Percentiles rank a stretch among this genome's conserved stretches.
phyloP scores from a whole-genome alignment of 331 rosid species.

The Pyracantha coccinea region DNA sequence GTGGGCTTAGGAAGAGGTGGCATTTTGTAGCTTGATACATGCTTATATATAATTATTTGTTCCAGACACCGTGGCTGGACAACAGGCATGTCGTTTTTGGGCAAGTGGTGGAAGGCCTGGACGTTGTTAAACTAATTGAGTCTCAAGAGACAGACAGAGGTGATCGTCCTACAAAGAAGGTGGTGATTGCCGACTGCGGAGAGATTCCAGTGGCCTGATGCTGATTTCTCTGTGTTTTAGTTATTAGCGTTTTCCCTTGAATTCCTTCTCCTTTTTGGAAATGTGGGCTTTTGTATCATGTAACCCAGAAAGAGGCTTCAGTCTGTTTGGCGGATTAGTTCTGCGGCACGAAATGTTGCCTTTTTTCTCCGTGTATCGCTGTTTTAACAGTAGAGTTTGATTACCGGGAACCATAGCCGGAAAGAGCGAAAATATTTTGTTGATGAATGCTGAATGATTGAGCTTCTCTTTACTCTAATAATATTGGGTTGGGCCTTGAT shows the following conservation, averaged over 20 bases:
- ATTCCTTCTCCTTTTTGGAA: neutral
- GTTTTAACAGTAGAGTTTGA: neutral
- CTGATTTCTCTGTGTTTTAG: neutral
- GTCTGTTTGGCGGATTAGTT: neutral
- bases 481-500: neutral
- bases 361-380: neutral
- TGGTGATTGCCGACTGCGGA: conserved; percentile 63
- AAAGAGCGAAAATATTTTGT: neutral
- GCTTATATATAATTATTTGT: conserved; percentile 6
- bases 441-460: neutral
- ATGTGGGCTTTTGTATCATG: conserved; percentile 4
- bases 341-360: neutral
- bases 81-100: conserved; percentile 96
- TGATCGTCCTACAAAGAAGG: conserved; percentile 94
- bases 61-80: conserved; percentile 94
- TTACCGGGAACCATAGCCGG: neutral
- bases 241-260: neutral
- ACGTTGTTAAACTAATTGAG: conserved; percentile 66
- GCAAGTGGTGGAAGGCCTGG: conserved; percentile 96
- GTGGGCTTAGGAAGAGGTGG: neutral
- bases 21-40: conserved; percentile 1
- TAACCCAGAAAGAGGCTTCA: neutral
- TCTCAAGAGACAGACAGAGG: conserved; percentile 88
- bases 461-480: no score
- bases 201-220: conserved; percentile 76